Base-by-base conservation (phyloP, 306 rosid genomes). In the Glycine soja region DNA sequence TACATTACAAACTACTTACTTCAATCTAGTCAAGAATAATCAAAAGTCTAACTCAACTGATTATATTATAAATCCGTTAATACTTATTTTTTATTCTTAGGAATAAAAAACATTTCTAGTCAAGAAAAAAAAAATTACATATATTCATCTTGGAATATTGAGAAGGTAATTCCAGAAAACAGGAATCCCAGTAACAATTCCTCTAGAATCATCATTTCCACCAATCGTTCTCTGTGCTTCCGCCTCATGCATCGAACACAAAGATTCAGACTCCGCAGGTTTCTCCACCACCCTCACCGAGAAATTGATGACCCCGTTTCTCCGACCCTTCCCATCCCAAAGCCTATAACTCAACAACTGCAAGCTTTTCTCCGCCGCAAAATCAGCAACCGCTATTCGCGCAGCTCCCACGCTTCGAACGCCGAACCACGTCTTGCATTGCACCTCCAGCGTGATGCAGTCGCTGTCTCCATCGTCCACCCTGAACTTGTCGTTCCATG, bases 331-430 rank as follows among this genome's bases (percentile, higher is more conserved):
- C 6, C 15, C 2, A 36, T 90, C 86, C 75, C 90, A 79, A 78
- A 88, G 64, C 58, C 89, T 76, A 10, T 88, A 90, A 73, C 94
- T 90, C 87, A 88, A 62, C 18, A 82, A 86, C 66, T 88, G 93
- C 82, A 75, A 19, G 65, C 83, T 59, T n/a, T 50, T 36, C 65
- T 77, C 87, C 42, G 85, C 86, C 51, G 80, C 51, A 11, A 90
- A 88, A 13, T 90, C 92, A 7, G 89, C 72, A 1, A 73, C 82
- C 7, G 86, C 84, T 34, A 90, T 52, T 32, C 10, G 76, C 1
- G 86, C 87, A 11, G 72, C 45, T 6, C 87, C 90, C 18, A 90
- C 53, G 7, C 65, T 51, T 74, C 56, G 75, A n/a, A 43, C 48
- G 0, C 89, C 77, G 32, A 54, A 40, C 19, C 70, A 59, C 1